A percentile compares a stretch with the other conserved stretches of the same genome.
These are phyloP conservation scores for Cucurbita ficifolia DNA, from an alignment of 306 rosid genomes.

Conservation along the genomic window DNA sequence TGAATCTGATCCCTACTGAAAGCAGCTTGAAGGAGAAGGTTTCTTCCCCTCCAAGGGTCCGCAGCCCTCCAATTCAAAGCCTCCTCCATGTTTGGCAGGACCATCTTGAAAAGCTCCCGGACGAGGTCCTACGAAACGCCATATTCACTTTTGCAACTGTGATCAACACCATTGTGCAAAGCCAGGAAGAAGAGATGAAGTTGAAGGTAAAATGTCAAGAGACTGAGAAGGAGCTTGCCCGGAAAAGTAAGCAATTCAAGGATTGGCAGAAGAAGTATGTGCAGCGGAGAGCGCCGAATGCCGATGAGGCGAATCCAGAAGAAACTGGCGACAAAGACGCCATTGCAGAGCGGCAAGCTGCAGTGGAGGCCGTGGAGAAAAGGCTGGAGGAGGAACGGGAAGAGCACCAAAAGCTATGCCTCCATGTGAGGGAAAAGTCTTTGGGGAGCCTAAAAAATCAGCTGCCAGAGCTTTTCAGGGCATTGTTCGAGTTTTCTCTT, in stretches of 20 bases:
- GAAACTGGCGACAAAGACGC: constrained; percentile 18
- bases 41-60: constrained; percentile 79
- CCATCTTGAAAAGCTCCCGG: constrained; percentile 66
- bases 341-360: constrained; percentile 41
- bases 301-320: constrained; percentile 25
- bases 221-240: constrained; percentile 52
- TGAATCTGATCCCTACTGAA: constrained; percentile 77
- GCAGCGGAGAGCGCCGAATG: constrained; percentile 36
- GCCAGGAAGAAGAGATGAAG: constrained; percentile 54
- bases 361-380: constrained; percentile 42
- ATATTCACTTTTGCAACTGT: constrained; percentile 52
- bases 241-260: constrained; percentile 50
- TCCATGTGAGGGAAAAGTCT: constrained; percentile 78
- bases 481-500: constrained; percentile 39
- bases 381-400: constrained; percentile 62
- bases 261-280: constrained; percentile 69
- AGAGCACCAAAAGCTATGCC: constrained; percentile 33
- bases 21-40: constrained; percentile 83
- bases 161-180: constrained; percentile 35
- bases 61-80: constrained; percentile 43
- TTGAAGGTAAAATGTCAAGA: constrained; percentile 60
- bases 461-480: constrained; percentile 78
- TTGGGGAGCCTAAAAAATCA: constrained; percentile 40
- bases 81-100: constrained; percentile 70
- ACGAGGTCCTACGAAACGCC: constrained; percentile 54